Conservation (phyloP, 192 early-diverging fungal species). For the Geranomyces variabilis region DNA sequence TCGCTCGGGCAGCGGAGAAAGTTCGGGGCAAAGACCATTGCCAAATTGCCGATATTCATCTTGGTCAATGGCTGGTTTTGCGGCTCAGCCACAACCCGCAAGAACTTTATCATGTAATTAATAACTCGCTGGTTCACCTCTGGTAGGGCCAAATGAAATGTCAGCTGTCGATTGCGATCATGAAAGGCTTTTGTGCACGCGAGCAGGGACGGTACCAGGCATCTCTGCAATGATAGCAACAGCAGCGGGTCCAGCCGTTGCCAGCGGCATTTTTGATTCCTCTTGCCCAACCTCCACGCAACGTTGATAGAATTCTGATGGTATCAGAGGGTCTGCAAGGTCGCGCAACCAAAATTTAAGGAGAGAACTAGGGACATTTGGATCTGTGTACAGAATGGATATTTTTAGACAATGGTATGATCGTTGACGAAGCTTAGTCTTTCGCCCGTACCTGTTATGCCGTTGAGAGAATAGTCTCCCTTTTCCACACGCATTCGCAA, state of each 20-base stretch:
- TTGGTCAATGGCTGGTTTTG: slow-evolving; percentile 76
- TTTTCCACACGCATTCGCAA: slow-evolving; percentile 83
- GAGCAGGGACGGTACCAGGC: slow-evolving; percentile 30
- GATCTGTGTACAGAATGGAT: slow-evolving; percentile 60
- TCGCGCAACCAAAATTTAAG: slow-evolving; percentile 95
- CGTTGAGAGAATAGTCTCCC: slow-evolving; percentile 70
- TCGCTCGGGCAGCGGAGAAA: slow-evolving; percentile 83
- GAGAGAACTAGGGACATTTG: slow-evolving; percentile 89
- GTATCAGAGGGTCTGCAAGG: slow-evolving; percentile 87
- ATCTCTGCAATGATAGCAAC: slow-evolving; percentile 36
- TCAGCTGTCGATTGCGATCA: neutral
- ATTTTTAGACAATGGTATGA: too few relatives aligned
- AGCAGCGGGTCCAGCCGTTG: slow-evolving; percentile 49
- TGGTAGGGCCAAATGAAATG: slow-evolving; percentile 23
- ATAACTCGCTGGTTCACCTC: slow-evolving; percentile 73
- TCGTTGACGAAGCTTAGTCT: neutral
- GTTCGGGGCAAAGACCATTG: slow-evolving; percentile 96
- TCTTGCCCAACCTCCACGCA: slow-evolving; percentile 71
- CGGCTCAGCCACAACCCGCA: slow-evolving; percentile 78
- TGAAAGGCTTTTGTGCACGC: neutral
- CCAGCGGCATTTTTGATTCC: slow-evolving; percentile 54
- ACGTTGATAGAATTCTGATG: slow-evolving; percentile 71
- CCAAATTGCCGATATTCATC: slow-evolving; percentile 89
- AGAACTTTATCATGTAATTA: slow-evolving; percentile 78
- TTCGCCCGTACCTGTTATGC: slow-evolving; percentile 60